Conservation (phyloP, 2,329 filamentous ascomycete genomes). For the Teratosphaeria epicoccoides region DNA sequence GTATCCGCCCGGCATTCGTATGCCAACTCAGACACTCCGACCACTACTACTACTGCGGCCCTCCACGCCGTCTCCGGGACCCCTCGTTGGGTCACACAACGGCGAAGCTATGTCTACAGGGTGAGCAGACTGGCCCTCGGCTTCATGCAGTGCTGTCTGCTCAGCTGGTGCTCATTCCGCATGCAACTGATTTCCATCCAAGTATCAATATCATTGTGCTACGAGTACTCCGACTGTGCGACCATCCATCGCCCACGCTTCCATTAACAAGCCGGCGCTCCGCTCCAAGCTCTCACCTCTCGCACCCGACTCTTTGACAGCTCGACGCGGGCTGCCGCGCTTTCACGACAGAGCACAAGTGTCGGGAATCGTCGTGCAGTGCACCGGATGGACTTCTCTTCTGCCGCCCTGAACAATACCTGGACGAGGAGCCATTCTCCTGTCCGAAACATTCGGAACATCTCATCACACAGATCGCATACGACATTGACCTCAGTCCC, state of each 20-base stretch:
- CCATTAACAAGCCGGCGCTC: conserved; percentile 13
- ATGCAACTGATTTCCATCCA: conserved; percentile 2
- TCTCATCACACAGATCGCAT: background rate
- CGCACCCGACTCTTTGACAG: background rate
- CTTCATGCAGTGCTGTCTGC: conserved; percentile 8
- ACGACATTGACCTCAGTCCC: background rate
- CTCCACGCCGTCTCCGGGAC: background rate
- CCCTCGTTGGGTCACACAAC: conserved; percentile 5
- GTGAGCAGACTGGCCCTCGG: conserved; percentile 6
- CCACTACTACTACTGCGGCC: background rate
- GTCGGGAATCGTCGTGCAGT: background rate
- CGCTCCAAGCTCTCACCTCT: conserved; percentile 3
- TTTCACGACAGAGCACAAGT: background rate
- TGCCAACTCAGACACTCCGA: conserved; percentile 1
- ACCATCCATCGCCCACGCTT: conserved; percentile 19
- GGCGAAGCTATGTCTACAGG: conserved; percentile 5
- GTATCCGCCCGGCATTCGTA: conserved; percentile 1
- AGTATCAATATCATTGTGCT: conserved; percentile 21
- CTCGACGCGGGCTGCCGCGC: conserved; percentile 4
- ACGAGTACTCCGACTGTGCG: conserved; percentile 19
- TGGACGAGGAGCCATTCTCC: background rate
- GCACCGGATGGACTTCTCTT: background rate
- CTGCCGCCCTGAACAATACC: background rate
- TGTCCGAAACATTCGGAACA: background rate
- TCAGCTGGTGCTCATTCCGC: conserved; percentile 7